phyloP scores from a whole-genome alignment of 2,329 filamentous ascomycete species.

The Fusarium hostae region DNA sequence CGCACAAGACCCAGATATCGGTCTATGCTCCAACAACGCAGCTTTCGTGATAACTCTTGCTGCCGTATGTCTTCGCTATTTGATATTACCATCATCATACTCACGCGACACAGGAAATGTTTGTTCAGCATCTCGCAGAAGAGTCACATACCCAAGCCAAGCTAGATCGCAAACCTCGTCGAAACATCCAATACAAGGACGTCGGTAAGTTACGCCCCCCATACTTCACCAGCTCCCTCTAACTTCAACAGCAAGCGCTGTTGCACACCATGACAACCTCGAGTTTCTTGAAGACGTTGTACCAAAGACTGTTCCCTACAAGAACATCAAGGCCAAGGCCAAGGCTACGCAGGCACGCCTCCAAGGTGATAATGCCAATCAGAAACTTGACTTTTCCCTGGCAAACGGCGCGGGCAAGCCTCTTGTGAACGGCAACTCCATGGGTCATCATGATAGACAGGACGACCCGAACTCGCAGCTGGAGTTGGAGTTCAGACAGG shows the following conservation, averaged over 20 bases:
- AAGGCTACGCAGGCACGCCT: slow-evolving; percentile 60
- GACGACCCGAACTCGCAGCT: slow-evolving; percentile 65
- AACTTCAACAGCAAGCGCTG: slow-evolving; percentile 74
- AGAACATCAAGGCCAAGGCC: slow-evolving; percentile 76
- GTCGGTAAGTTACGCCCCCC: slow-evolving; percentile 68
- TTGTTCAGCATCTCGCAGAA: slow-evolving; percentile 89
- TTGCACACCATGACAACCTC: slow-evolving; percentile 89
- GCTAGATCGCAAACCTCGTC: slow-evolving; percentile 88
- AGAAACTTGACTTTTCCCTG: slow-evolving; percentile 32
- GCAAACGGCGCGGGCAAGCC: slow-evolving; percentile 46
- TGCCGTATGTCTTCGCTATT: slow-evolving; percentile 67
- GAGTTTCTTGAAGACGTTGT: slow-evolving; percentile 94
- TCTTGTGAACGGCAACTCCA: slow-evolving; percentile 46
- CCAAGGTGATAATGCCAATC: slow-evolving; percentile 53
- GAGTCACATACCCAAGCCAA: slow-evolving; percentile 90
- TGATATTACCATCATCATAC: not conserved
- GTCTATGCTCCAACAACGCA: slow-evolving; percentile 89
- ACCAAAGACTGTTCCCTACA: slow-evolving; percentile 85
- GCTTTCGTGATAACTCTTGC: slow-evolving; percentile 94
- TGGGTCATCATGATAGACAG: slow-evolving; percentile 42
- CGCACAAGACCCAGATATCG: slow-evolving; percentile 84
- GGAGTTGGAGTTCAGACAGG: slow-evolving; percentile 65
- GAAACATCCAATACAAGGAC: slow-evolving; percentile 96
- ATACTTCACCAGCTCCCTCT: not conserved
- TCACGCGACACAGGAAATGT: slow-evolving; percentile 77